Percentiles rank a stretch among this genome's conserved stretches.
Evolutionary conservation across 2,329 filamentous ascomycete genomes (phyloP).

Genomic region (Paraphaeosphaeria sporulosa): DNA sequence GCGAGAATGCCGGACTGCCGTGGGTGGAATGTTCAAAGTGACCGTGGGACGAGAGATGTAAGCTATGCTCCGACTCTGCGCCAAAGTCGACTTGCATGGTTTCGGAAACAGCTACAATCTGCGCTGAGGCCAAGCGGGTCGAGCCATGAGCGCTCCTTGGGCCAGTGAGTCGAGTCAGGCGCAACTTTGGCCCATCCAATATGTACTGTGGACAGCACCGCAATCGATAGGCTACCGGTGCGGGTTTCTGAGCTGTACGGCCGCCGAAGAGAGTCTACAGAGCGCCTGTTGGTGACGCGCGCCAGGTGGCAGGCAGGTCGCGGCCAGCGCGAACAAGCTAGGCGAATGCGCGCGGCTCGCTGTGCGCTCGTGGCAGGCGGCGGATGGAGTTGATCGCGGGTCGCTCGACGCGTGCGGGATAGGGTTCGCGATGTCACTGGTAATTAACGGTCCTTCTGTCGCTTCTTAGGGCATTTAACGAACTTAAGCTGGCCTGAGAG

Average conservation of each 20-base stretch:
- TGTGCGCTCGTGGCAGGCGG: constrained; percentile 15
- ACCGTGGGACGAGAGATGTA: constrained; percentile 26
- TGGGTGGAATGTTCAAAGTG: constrained; percentile 45
- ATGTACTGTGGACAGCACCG: not conserved
- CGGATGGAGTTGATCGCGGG: constrained; percentile 18
- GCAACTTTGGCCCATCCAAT: constrained; percentile 26
- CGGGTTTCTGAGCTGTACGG: constrained; percentile 20
- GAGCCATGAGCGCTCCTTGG: constrained; percentile 36
- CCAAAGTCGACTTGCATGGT: constrained; percentile 51
- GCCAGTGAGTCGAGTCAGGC: constrained; percentile 31
- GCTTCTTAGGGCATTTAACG: constrained; percentile 37
- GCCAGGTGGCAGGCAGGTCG: constrained; percentile 10
- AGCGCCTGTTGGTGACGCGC: constrained; percentile 13
- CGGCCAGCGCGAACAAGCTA: constrained; percentile 21
- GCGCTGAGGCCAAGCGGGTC: constrained; percentile 33
- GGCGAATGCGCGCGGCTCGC: constrained; percentile 39
- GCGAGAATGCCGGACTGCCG: constrained; percentile 39
- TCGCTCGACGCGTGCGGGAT: constrained; percentile 17
- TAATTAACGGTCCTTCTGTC: constrained; percentile 39
- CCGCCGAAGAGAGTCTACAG: constrained; percentile 22
- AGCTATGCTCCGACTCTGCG: constrained; percentile 43
- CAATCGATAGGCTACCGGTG: constrained; percentile 10
- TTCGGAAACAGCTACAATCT: constrained; percentile 33
- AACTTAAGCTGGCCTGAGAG: constrained; percentile 23
- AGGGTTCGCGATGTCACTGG: constrained; percentile 23